phyloP scores from a whole-genome alignment of 164 flowering plant genomes.

The Houttuynia cordata region DNA sequence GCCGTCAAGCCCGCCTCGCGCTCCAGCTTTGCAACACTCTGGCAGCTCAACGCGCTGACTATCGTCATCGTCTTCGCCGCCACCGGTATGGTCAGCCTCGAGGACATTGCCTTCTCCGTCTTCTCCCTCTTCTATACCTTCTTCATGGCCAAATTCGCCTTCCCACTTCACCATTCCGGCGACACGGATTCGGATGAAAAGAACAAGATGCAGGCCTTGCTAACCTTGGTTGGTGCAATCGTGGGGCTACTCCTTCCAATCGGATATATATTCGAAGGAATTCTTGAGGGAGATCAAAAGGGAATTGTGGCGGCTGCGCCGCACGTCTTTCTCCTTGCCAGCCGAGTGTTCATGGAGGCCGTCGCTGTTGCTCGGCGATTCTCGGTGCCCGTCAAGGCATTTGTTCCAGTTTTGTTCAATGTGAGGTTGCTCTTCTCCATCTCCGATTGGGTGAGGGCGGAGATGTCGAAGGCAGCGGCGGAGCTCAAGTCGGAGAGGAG shows the following conservation, averaged over 20 bases:
- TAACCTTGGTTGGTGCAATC: constrained; percentile 33
- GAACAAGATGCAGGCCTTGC: constrained; percentile 21
- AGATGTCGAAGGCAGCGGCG: constrained; percentile 30
- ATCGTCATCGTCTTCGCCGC: constrained; percentile 24
- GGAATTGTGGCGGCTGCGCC: constrained; percentile 62
- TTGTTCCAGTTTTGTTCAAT: constrained; percentile 61
- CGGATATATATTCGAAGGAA: constrained; percentile 49
- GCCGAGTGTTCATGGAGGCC: constrained; percentile 67
- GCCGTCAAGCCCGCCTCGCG: background rate
- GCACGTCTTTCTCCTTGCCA: constrained; percentile 49
- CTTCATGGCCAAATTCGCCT: constrained; percentile 17
- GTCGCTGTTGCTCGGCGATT: constrained; percentile 33
- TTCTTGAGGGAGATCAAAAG: constrained; percentile 44
- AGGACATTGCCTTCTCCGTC: constrained; percentile 22
- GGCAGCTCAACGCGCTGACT: constrained; percentile 26
- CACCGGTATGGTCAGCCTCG: constrained; percentile 28
- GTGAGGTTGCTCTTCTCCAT: constrained; percentile 45
- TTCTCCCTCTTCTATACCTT: constrained; percentile 25
- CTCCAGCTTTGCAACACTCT: constrained; percentile 23
- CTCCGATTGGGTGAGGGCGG: constrained; percentile 47
- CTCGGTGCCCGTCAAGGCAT: constrained; percentile 41
- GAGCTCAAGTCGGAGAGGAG: constrained; percentile 28
- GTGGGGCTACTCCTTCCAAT: constrained; percentile 57
- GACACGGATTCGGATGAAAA: constrained; percentile 21
- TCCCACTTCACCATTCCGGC: constrained; percentile 9